Percentiles rank a stretch among this genome's conserved stretches.
phyloP scores from a whole-genome alignment of 2,329 filamentous ascomycete species.

The Domatiomyces globalis region DNA sequence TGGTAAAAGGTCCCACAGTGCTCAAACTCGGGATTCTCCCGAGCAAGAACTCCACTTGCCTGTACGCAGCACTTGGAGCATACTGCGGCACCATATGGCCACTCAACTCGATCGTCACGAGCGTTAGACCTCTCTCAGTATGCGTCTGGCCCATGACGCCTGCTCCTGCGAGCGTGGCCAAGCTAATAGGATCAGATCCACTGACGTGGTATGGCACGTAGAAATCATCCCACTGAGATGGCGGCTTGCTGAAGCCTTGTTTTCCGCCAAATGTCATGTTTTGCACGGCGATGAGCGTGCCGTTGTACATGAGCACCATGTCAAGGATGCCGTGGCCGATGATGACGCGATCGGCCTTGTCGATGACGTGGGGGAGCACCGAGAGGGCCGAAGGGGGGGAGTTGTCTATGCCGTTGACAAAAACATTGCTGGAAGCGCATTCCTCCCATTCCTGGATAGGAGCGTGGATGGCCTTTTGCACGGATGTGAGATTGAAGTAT shows the following conservation, averaged over 20 bases:
- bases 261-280: constrained; percentile 68
- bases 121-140: constrained; percentile 64
- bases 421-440: constrained; percentile 38
- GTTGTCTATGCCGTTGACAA: constrained; percentile 29
- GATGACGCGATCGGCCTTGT: constrained; percentile 56
- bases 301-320: constrained; percentile 53
- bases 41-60: constrained; percentile 58
- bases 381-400: constrained; percentile 40
- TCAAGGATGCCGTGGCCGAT: constrained; percentile 60
- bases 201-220: constrained; percentile 50
- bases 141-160: constrained; percentile 57
- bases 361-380: constrained; percentile 57
- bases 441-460: constrained; percentile 43
- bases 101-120: constrained; percentile 46
- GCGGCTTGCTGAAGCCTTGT: constrained; percentile 52
- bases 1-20: constrained; percentile 15
- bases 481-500: constrained; percentile 58
- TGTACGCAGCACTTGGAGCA: constrained; percentile 35
- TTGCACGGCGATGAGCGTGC: constrained; percentile 57
- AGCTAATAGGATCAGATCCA: constrained; percentile 30
- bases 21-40: constrained; percentile 48
- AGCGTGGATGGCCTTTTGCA: constrained; percentile 55
- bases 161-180: constrained; percentile 40
- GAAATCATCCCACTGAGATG: constrained; percentile 41
- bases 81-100: constrained; percentile 46